Evolutionary conservation across 176 grass and related monocot genomes (phyloP).

Genomic region (Areca catechu): DNA sequence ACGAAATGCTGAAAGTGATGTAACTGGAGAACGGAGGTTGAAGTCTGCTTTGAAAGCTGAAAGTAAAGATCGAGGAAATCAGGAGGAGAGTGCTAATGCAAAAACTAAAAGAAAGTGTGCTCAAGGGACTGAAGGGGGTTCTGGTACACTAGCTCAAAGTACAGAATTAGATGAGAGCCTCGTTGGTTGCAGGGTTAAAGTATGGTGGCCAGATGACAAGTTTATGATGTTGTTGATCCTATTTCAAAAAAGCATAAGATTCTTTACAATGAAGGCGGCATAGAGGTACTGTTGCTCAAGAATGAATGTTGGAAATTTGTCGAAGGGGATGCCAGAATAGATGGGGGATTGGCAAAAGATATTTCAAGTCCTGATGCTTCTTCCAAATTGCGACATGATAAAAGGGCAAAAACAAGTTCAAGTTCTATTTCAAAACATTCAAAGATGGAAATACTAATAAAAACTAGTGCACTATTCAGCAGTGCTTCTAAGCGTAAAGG

Average conservation of each 20-base stretch:
- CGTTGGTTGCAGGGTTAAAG: constrained; percentile 63
- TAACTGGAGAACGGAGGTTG: no score
- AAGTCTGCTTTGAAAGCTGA: no score
- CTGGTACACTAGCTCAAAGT: constrained; percentile 26
- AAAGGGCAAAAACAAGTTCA: no score
- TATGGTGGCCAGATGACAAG: constrained; percentile 88
- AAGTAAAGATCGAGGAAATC: no score
- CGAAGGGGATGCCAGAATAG: no score
- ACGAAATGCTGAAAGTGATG: no score
- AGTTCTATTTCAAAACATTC: no score
- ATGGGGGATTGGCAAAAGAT: constrained; percentile 16
- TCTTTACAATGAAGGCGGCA: constrained; percentile 71
- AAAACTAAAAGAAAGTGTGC: no score
- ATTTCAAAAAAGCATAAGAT: constrained; percentile 60
- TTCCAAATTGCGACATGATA: constrained; percentile 14
- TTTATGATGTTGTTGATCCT: constrained; percentile 37
- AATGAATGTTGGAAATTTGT: constrained; percentile 57
- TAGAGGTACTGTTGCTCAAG: constrained; percentile 43
- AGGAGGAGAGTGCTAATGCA: no score
- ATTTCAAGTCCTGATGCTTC: constrained; percentile 12
- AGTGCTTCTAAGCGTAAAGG: constrained; percentile 36
- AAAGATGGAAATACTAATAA: no score
- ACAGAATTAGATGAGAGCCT: constrained; percentile 39
- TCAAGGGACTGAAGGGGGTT: no score
- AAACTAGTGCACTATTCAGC: constrained; percentile 7